Base-by-base conservation (phyloP, 139 green algal genomes). In the Auxenochlorella pyrenoidosa region DNA sequence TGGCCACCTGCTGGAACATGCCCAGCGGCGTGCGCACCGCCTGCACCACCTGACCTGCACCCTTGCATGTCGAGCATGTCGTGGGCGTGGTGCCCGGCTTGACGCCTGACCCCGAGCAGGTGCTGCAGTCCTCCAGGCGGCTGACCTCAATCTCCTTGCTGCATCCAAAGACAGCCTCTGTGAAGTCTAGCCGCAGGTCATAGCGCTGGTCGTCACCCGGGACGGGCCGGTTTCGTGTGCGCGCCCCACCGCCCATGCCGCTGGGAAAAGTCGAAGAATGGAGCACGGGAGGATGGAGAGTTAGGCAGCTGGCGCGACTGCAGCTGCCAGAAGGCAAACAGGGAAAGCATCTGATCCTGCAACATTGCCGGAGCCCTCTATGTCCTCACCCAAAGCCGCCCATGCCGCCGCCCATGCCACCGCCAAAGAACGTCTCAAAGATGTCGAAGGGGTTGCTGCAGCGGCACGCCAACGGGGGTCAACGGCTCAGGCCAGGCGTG, bases 341-440 rank as follows among this genome's bases (percentile, higher is more conserved):
- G 54, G 34, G 4, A 0, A 51, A 21, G 24, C 2, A 32, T 15
- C 36, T 34, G 38, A 2, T 26, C n/a, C 15, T 75, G 6, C n/a
- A 26, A 15, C 4, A 10, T n/a, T 28, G 5, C 71, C n/a, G 19
- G 72, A 6, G 47, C 10, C 47, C 47, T 54, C 21, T n/a, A 32
- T 38, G 8, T 19, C 12, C 78, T 38, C 40, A 85, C 80, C 93
- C 86, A 41, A 93, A 92, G 54, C 93, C 84, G 79, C 92, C 93
- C 89, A 95, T 93, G 80, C 94, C 93, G n/a, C 84, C 89, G 40
- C 85, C 85, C 47, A 92, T 92, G 79, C 94, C 92, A 40, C 92
- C 94, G 36, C 97, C 96, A 84, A 99, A 99, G 92, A 99, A 99
- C 24, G 90, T 94, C 92, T 99, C 97, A 88, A 99, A 99, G 36